Base-by-base conservation (phyloP, 2,329 filamentous ascomycete species). In the Amesomyces nigricolor region DNA sequence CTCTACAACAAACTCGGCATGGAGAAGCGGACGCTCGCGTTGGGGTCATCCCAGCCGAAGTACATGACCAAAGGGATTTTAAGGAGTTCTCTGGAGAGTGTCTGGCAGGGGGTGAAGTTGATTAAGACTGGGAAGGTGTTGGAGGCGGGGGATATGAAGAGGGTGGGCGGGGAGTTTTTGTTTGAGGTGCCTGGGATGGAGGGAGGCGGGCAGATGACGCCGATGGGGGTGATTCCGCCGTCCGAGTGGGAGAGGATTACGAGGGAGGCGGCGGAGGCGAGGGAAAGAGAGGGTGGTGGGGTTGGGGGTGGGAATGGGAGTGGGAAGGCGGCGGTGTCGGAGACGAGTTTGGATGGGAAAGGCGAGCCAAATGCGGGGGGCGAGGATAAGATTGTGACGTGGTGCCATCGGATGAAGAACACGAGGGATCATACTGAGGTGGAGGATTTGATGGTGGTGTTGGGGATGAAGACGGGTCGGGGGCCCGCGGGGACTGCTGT, bases 381-480 rank as follows among this genome's bases (percentile, higher is more conserved):
- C 22, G 66, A 67, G 50, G 61, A 80, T 64, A 87, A 87, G 71
- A 74, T 73, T 53, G 79, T 89, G 29, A 84, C 81, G 1, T 95
- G 89, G 89, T 91, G 86, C 64, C 88, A 92, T 71, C 78, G 88
- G 29, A 95, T 95, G 89, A 77, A 77, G 66, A 88, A 82, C 55
- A 92, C 88, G 11, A 74, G 89, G 47, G 89, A 91, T 62, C 89
- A 95, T 66, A 80, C 81, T 1, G 88, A 91, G 73, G 75, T 91
- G 1, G 76, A 78, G 0, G 84, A 85, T 67, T 64, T 91, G 53
- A 80, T 82, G 71, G 74, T 80, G 62, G 69, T 88, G 11, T 68
- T 90, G 45, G 85, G 85, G 0, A 63, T 86, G 5, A 74, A 79
- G 47, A 75, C 71, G 2, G 64, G 71, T 40, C 72, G 71, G 4